A percentile compares a stretch with the other conserved stretches of the same genome.
phyloP scores from a whole-genome alignment of 2,329 filamentous ascomycete species.

The Polytolypa hystricis region DNA sequence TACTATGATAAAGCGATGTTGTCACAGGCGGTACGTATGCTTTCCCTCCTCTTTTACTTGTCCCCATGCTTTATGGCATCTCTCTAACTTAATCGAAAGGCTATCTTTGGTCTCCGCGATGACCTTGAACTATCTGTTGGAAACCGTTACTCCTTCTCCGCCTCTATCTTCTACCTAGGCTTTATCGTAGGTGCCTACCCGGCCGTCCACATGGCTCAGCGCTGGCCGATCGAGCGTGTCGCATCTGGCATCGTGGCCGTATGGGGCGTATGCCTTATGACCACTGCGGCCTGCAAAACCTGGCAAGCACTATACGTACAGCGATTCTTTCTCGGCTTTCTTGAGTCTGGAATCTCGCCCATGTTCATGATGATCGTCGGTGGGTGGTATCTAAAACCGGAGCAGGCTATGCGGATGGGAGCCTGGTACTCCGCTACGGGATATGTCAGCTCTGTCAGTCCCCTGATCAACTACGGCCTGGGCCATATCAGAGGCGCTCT shows the following conservation, averaged over 20 bases:
- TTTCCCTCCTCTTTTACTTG: neutral
- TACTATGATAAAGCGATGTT: slow-evolving; percentile 46
- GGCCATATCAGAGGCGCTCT: slow-evolving; percentile 47
- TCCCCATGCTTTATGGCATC: too few species aligned
- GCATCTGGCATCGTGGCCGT: slow-evolving; percentile 21
- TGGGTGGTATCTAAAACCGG: slow-evolving; percentile 39
- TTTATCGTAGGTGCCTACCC: slow-evolving; percentile 41
- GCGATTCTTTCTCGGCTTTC: slow-evolving; percentile 52
- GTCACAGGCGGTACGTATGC: slow-evolving; percentile 35
- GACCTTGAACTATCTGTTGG: slow-evolving; percentile 33
- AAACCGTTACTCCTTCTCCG: slow-evolving; percentile 34
- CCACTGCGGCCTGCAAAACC: slow-evolving; percentile 1
- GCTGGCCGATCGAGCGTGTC: slow-evolving; percentile 37
- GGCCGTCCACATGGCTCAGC: slow-evolving; percentile 32
- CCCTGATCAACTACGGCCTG: slow-evolving; percentile 56
- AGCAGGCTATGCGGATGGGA: slow-evolving; percentile 51
- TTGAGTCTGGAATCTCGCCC: slow-evolving; percentile 55
- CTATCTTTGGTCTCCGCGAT: slow-evolving; percentile 30
- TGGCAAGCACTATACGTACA: slow-evolving; percentile 55
- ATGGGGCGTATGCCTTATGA: slow-evolving; percentile 5
- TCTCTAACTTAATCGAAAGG: neutral
- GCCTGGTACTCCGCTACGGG: slow-evolving; percentile 54
- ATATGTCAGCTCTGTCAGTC: slow-evolving; percentile 52
- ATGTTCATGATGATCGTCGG: slow-evolving; percentile 55
- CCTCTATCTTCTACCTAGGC: slow-evolving; percentile 40